Evolutionary conservation across 2,329 filamentous ascomycete genomes (phyloP).

Genomic region (Beauveria australis): DNA sequence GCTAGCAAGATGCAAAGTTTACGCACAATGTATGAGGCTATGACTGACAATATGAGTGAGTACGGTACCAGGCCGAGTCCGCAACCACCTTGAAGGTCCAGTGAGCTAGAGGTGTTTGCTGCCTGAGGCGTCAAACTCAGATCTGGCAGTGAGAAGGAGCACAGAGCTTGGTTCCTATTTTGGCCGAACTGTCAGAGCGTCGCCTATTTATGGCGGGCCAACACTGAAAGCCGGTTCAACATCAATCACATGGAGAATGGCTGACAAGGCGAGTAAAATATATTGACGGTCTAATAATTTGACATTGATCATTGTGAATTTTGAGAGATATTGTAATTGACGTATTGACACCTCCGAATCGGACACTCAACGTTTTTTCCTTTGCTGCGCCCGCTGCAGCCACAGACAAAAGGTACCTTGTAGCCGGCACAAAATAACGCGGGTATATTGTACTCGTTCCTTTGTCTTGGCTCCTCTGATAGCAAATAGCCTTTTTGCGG

Average conservation of each 20-base stretch:
- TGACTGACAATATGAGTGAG: too few species aligned
- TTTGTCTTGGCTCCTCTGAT: not conserved
- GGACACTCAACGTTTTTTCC: not conserved
- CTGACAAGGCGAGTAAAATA: not conserved
- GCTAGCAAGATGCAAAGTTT: not conserved
- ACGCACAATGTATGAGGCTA: not conserved
- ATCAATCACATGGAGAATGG: not conserved
- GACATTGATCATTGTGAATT: not conserved
- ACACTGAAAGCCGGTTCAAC: not conserved
- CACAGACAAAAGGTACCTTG: not conserved
- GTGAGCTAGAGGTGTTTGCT: not conserved
- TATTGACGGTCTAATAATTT: not conserved
- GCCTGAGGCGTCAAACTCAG: not conserved
- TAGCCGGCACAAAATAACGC: not conserved
- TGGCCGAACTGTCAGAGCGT: not conserved
- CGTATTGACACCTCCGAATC: not conserved
- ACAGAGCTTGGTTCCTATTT: not conserved
- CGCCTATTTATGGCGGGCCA: not conserved
- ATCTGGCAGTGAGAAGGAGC: not conserved
- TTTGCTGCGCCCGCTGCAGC: not conserved
- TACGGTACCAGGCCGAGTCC: too few species aligned
- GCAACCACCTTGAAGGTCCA: not conserved
- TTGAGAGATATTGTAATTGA: not conserved
- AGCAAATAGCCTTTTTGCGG: constrained; percentile 4
- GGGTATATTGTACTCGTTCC: not conserved